These are phyloP conservation scores for Mortierella sp. DNA, from an alignment of 371 early-diverging fungal genomes.

Conservation along the genomic window DNA sequence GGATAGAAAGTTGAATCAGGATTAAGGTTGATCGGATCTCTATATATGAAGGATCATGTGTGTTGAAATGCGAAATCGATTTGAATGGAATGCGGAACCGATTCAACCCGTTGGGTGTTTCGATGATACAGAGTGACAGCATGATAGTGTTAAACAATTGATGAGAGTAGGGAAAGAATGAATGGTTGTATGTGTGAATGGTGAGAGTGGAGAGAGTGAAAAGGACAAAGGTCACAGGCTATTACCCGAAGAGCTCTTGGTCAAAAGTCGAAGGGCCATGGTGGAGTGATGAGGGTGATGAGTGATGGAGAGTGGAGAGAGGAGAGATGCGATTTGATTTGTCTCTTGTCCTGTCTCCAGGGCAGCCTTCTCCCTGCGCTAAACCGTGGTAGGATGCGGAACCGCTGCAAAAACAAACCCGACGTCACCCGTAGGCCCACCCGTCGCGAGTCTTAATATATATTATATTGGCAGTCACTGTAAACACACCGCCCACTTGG, in stretches of 20 bases:
- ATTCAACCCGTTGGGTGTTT: constrained; percentile 14
- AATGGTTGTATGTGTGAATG: background rate
- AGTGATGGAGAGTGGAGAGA: constrained; percentile 25
- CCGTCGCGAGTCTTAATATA: background rate
- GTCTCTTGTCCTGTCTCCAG: constrained; percentile 8
- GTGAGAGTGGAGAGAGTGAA: background rate
- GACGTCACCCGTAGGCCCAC: background rate
- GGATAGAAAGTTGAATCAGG: background rate
- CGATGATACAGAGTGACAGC: background rate
- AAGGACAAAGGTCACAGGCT: background rate
- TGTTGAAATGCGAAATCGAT: background rate
- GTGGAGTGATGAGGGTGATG: constrained; percentile 28
- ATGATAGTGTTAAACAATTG: background rate
- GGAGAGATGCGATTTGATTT: constrained; percentile 7
- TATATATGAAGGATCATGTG: background rate
- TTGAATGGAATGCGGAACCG: constrained; percentile 8
- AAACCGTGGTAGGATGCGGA: constrained; percentile 8
- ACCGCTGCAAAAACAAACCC: constrained; percentile 8
- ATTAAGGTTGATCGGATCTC: background rate
- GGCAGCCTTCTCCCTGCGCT: background rate
- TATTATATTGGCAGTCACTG: constrained; percentile 12
- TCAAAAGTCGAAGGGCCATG: constrained; percentile 59
- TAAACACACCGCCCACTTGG: background rate
- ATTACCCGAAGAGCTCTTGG: constrained; percentile 60
- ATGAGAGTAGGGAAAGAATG: background rate